phyloP scores from a whole-genome alignment of 1,139 yeast genomes.

The Geotrichum cucujoidarum region DNA sequence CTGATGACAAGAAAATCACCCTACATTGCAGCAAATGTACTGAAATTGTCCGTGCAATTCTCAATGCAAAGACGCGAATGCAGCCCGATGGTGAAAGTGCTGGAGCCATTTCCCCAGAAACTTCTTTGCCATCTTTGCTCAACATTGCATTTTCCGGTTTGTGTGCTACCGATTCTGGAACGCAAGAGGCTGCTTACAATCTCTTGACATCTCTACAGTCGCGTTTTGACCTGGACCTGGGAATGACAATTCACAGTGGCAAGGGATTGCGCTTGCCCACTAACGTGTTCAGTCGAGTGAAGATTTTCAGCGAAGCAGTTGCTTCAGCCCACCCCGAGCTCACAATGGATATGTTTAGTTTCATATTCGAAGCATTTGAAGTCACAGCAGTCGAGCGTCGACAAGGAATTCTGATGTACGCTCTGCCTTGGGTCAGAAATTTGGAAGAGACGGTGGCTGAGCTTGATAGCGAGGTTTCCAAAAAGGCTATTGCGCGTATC shows the following conservation, averaged over 20 bases:
- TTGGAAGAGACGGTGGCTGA: constrained; percentile 48
- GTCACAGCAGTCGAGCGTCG: constrained; percentile 38
- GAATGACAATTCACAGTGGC: constrained; percentile 38
- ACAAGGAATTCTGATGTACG: constrained; percentile 48
- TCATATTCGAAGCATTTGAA: constrained; percentile 56
- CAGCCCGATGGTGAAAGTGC: constrained; percentile 3
- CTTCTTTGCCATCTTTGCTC: constrained; percentile 37
- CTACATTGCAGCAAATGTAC: constrained; percentile 22
- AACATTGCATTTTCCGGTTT: constrained; percentile 67
- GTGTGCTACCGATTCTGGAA: constrained; percentile 53
- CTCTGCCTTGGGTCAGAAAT: constrained; percentile 77
- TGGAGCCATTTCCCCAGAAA: constrained; percentile 7
- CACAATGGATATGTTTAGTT: constrained; percentile 57
- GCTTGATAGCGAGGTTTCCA: constrained; percentile 28
- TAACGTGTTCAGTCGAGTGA: constrained; percentile 61
- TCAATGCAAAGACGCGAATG: constrained; percentile 26
- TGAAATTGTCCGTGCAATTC: constrained; percentile 31
- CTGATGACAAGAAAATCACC: constrained; percentile 21
- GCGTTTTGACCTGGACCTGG: constrained; percentile 54
- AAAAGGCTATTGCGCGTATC: constrained; percentile 60
- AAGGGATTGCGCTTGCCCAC: constrained; percentile 66
- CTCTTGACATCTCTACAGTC: constrained; percentile 60
- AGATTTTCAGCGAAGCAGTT: constrained; percentile 52
- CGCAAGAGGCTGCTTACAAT: constrained; percentile 60
- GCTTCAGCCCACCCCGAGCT: constrained; percentile 56